phyloP scores from a whole-genome alignment of 495 filamentous ascomycete species.

The Annulohypoxylon stygium region DNA sequence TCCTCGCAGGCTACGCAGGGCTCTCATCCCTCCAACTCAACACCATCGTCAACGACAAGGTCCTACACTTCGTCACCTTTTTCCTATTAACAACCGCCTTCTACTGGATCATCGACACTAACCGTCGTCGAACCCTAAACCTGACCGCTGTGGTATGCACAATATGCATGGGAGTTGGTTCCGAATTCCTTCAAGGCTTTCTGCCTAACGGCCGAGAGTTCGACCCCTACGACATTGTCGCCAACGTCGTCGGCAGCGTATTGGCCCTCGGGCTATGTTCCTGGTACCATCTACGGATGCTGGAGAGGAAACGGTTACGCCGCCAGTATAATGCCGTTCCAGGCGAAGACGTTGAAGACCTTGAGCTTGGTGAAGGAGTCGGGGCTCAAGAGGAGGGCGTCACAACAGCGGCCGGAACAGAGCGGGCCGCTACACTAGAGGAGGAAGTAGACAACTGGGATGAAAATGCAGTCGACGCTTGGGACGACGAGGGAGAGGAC shows the following conservation, averaged over 20 bases:
- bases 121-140: constrained; percentile 84
- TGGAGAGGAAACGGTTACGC: constrained; percentile 84
- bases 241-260: constrained; percentile 86
- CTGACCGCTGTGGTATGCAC: constrained; percentile 87
- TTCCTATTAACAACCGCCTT: constrained; percentile 88
- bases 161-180: constrained; percentile 78
- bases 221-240: constrained; percentile 86
- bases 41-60: constrained; percentile 79
- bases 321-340: constrained; percentile 76
- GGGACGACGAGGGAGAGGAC: constrained; percentile 75
- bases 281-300: constrained; percentile 96
- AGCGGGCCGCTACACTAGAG: constrained; percentile 65
- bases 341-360: constrained; percentile 62
- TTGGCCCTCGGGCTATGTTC: constrained; percentile 78
- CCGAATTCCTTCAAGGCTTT: constrained; percentile 85
- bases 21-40: constrained; percentile 72
- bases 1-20: constrained; percentile 82
- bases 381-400: constrained; percentile 69
- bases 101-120: constrained; percentile 97
- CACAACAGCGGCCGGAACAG: constrained; percentile 42
- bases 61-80: constrained; percentile 90
- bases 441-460: constrained; percentile 87
- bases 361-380: constrained; percentile 70
- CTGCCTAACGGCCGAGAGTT: constrained; percentile 86
- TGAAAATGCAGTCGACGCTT: constrained; percentile 80